Base-by-base conservation (phyloP, 1,284 basidiomycete genomes). In the Trichosporon ovoides region DNA sequence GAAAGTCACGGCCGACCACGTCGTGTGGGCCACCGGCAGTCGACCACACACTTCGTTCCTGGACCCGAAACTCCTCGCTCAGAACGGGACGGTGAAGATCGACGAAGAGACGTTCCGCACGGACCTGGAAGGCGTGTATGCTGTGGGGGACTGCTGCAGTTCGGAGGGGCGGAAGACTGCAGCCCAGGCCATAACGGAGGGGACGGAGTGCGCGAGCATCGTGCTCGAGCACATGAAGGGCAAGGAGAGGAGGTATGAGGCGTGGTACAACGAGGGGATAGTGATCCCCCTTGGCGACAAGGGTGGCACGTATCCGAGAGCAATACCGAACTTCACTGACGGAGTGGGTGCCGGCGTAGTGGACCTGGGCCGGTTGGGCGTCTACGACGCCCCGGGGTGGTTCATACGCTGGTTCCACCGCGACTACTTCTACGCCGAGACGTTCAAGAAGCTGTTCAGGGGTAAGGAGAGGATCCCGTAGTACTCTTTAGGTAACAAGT, bases 1-100 rank as follows among this genome's bases (percentile, higher is more conserved):
- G 24, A 57, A 33, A 1, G 38, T 80, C 19, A 53, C 67, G 35
- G 74, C 78, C 52, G 79, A 80, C 62, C 80, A 70, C 57, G 66
- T 81, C 24, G 71, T 80, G 36, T 37, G 77, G 48, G 71, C 73
- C 3, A 67, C 69, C 5, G 80, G 80, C 7, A 77, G 75, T 60
- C 66, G 60, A 31, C 71, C 78, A 13, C 75, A 77, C 54, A 69
- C 75, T 48, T 65, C 71, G 19, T 68, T 64, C 46, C 62, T 76
- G 24, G 43, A 24, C 22, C 20, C 16, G 14, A 7, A 28, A 14
- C 51, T 36, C 10, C 22, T 22, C 20, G 35, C 7, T 14, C 2
- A 3, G 10, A 31, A 38, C 64, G 74, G 49, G 68, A 79, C 62
- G n/a, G 16, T 62, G 7, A 66, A 60, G 14, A 78, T 80, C 33